These are phyloP conservation scores for Candida parachauliodes DNA, from an alignment of 805 yeast species.

Conservation along the genomic window DNA sequence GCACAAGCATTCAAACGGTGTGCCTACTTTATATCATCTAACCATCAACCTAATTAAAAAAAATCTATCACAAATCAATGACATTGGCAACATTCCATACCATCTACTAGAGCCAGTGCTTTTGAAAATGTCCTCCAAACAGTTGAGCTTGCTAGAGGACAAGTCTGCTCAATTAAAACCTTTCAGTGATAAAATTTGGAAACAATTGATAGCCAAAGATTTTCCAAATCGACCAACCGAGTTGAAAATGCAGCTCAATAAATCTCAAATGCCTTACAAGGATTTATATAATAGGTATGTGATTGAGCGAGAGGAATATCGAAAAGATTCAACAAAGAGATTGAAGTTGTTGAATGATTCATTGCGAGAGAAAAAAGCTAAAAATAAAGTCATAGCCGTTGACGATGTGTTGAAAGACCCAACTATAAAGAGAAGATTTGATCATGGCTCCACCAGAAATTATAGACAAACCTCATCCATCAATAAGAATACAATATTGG, in stretches of 20 bases:
- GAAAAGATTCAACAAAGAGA: conserved; percentile 42
- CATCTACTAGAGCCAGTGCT: conserved; percentile 48
- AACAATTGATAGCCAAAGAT: conserved; percentile 40
- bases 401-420: conserved; percentile 24
- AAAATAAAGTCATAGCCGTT: conserved; percentile 34
- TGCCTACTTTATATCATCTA: conserved; percentile 11
- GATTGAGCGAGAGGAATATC: conserved; percentile 40
- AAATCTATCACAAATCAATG: conserved; percentile 18
- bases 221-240: conserved; percentile 42
- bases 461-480: not conserved
- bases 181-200: conserved; percentile 46
- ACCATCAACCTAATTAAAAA: conserved; percentile 17
- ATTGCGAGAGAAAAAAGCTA: conserved; percentile 37
- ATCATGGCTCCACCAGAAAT: conserved; percentile 4
- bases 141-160: conserved; percentile 38
- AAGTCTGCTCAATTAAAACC: conserved; percentile 41
- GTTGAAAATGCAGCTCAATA: conserved; percentile 1
- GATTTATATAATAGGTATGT: conserved; percentile 37
- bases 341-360: conserved; percentile 40
- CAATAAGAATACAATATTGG: conserved; percentile 25
- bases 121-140: conserved; percentile 41
- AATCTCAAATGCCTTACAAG: conserved; percentile 29
- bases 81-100: conserved; percentile 32
- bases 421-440: conserved; percentile 17
- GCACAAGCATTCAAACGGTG: conserved; percentile 5